phyloP scores from a whole-genome alignment of 208 protist species.

The Trypanosomatidae sp. region DNA sequence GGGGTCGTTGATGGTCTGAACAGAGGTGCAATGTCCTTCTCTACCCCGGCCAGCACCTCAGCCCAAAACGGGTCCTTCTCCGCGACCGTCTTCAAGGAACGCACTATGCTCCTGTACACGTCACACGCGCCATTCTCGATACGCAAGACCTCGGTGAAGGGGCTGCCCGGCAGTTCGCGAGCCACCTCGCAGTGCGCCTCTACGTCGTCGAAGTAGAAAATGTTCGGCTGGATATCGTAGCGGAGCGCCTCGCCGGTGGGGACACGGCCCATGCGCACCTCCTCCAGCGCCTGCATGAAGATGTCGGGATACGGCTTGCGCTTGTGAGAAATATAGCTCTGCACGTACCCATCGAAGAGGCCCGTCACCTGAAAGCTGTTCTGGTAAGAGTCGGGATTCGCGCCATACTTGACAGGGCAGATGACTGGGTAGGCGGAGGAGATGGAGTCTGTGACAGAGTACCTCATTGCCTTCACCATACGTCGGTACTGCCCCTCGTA shows the following conservation, averaged over 20 bases:
- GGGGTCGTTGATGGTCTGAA: constrained; percentile 41
- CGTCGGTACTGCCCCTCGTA: constrained; percentile 74
- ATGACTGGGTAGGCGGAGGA: constrained; percentile 45
- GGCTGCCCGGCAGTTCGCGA: constrained; percentile 44
- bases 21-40: constrained; percentile 67
- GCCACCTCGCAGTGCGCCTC: constrained; percentile 65
- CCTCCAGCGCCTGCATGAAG: constrained; percentile 61
- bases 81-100: constrained; percentile 53
- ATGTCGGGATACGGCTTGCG: constrained; percentile 84
- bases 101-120: constrained; percentile 67
- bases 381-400: constrained; percentile 16
- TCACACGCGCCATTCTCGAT: constrained; percentile 69
- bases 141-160: constrained; percentile 67
- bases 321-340: constrained; percentile 72
- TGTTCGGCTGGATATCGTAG: constrained; percentile 66
- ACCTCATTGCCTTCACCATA: constrained; percentile 48
- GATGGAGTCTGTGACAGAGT: constrained; percentile 35
- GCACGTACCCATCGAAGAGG: constrained; percentile 75
- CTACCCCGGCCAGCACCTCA: constrained; percentile 47
- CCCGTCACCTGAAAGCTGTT: constrained; percentile 62
- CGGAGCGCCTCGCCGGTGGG: constrained; percentile 60
- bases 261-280: constrained; percentile 43
- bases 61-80: constrained; percentile 69
- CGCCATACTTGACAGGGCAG: constrained; percentile 66
- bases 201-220: constrained; percentile 81